Percentiles rank a stretch among this genome's conserved stretches.
Evolutionary conservation across 768 basidiomycete species (phyloP).

Genomic region (Candolleomyces efflorescens): DNA sequence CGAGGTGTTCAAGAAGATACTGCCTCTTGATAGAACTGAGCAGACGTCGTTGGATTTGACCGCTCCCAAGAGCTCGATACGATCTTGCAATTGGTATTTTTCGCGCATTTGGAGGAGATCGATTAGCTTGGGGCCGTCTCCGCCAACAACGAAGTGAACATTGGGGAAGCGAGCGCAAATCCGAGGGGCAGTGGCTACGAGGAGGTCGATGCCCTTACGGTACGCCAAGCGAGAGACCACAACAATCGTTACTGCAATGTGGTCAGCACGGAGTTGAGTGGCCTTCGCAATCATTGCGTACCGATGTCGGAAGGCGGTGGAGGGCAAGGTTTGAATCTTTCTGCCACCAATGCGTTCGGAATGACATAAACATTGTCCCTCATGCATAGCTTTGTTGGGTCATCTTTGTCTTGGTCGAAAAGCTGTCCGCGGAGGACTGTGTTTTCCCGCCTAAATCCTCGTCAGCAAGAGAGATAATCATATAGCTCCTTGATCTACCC

Average conservation of each 20-base stretch:
- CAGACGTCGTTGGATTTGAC: slow-evolving; percentile 81
- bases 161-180: slow-evolving; percentile 84
- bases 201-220: slow-evolving; percentile 93
- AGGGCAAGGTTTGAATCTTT: slow-evolving; percentile 73
- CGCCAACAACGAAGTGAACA: slow-evolving; percentile 87
- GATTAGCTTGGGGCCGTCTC: slow-evolving; percentile 92
- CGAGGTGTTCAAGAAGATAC: slow-evolving; percentile 93
- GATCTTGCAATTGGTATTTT: slow-evolving; percentile 82
- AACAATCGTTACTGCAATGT: slow-evolving; percentile 76
- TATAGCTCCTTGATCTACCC: slow-evolving; percentile 69
- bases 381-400: slow-evolving; percentile 41
- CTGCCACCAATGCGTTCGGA: slow-evolving; percentile 86
- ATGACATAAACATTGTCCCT: slow-evolving; percentile 80
- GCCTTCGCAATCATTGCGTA: slow-evolving; percentile 27
- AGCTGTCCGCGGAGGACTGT: slow-evolving; percentile 86
- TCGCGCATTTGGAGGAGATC: slow-evolving; percentile 96
- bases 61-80: slow-evolving; percentile 85
- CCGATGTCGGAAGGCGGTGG: slow-evolving; percentile 50
- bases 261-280: not conserved
- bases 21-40: slow-evolving; percentile 77
- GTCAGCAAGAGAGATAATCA: not conserved
- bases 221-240: slow-evolving; percentile 89
- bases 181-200: slow-evolving; percentile 87
- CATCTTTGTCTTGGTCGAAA: slow-evolving; percentile 47
- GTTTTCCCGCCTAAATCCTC: slow-evolving; percentile 84